Percentiles rank a stretch among this genome's conserved stretches.
phyloP scores from a whole-genome alignment of 2,329 filamentous ascomycete genomes.

The Monilinia aucupariae region DNA sequence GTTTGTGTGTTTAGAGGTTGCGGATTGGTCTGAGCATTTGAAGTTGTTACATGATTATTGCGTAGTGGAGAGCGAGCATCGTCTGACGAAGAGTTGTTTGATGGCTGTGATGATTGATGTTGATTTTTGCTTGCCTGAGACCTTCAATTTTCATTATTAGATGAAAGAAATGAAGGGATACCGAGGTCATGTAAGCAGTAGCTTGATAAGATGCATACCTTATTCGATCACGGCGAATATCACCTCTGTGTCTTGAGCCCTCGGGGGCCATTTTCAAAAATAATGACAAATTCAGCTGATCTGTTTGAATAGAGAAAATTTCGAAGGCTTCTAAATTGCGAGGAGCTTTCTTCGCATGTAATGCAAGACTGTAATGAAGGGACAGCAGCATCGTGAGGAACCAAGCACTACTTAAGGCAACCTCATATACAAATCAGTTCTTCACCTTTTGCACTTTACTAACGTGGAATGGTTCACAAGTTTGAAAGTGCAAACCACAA shows the following conservation, averaged over 20 bases:
- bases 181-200: not conserved
- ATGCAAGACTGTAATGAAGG: not conserved
- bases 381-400: not conserved
- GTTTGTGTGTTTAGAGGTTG: not conserved
- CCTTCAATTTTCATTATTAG: not conserved
- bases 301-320: not conserved
- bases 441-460: constrained; percentile 9
- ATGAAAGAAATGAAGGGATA: not conserved
- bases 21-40: not conserved
- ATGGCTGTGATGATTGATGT: not conserved
- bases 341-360: not conserved
- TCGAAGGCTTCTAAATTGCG: not conserved
- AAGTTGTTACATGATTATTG: not conserved
- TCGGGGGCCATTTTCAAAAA: not conserved
- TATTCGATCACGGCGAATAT: constrained; percentile 3
- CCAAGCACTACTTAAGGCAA: not conserved
- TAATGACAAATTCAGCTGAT: not conserved
- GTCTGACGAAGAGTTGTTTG: not conserved
- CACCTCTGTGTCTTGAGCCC: not conserved
- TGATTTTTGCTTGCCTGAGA: not conserved
- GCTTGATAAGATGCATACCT: constrained; percentile 12
- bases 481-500: constrained; percentile 10
- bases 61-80: not conserved
- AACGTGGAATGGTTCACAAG: constrained; percentile 12
- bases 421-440: not conserved